Evolutionary conservation across 441 rosid species (phyloP), one percentile per base, ranked within the genome.

Genomic region (Rhodomyrtus psidioides): DNA sequence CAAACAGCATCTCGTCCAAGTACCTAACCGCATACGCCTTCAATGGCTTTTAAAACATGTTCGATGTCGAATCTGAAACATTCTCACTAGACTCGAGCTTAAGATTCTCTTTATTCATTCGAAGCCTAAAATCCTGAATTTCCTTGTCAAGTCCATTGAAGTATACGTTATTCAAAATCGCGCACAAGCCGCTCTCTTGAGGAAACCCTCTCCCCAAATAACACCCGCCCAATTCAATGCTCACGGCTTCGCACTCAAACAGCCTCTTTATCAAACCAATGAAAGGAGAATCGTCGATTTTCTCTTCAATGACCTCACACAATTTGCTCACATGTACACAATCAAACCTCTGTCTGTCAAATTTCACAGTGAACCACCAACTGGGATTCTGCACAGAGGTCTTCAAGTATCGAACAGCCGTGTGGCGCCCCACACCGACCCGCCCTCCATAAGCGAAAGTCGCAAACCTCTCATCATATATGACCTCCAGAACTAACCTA

Each of bases 391-490:
- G 88, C 49, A 94, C 96, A 0, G 92, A 90, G 90, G 92, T 90
- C 84, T 95, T 93, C 83, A 96, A 85, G 90, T 95, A 95, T 88
- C 98, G 94, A 83, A 96, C 89, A 10, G 98, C 98, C 6, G 98
- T 95, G 84, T 96, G 99, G 46, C 98, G 94, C 19, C 99, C 99
- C 96, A 95, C 91, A 84, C 95, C 93, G 85, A 91, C 93, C 70
- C 96, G 95, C 0, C 98, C 98, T 13, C 99, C 98, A 82, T 95
- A 95, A 51, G 94, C 90, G 87, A 95, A 96, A 6, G 99, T 95
- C 23, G 89, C 92, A 89, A 96, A 94, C 53, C 95, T 92, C 85
- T 94, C 96, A 90, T 96, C 98, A 57, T 95, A 95, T 6, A 95
- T 91, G 87, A 94, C 91, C 89, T 95, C 96, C 24, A 96, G 89